A percentile compares a stretch with the other conserved stretches of the same genome.
Conservation (phyloP, 2,329 filamentous ascomycete species). For the Arthrobotrys sphaeroides region DNA sequence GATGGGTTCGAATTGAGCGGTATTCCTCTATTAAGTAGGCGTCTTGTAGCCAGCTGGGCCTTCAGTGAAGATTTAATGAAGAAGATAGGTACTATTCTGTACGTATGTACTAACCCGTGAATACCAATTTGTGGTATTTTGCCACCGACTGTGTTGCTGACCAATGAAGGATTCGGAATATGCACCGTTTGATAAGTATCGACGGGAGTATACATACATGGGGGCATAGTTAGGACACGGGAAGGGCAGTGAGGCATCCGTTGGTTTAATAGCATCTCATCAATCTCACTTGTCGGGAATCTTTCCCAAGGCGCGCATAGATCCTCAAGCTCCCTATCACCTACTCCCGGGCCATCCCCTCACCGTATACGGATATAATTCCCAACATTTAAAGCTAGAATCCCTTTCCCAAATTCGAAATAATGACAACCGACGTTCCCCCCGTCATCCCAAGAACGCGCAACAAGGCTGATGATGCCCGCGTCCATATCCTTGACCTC, state of each 20-base stretch:
- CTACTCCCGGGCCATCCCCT: too few relatives aligned
- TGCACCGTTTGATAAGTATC: conserved; percentile 10
- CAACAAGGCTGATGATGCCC: background rate
- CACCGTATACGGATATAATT: too few relatives aligned
- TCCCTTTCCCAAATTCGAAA: too few relatives aligned
- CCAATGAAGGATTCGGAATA: background rate
- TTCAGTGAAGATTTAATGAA: too few relatives aligned
- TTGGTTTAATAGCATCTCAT: background rate
- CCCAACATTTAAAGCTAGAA: too few relatives aligned
- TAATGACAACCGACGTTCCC: background rate
- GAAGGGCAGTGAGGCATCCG: background rate
- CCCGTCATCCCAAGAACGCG: background rate
- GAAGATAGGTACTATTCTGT: too few relatives aligned
- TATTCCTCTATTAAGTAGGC: too few relatives aligned
- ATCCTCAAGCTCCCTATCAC: too few relatives aligned
- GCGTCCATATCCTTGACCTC: background rate
- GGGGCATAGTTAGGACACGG: background rate
- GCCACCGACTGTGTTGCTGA: background rate
- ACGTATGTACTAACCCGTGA: too few relatives aligned
- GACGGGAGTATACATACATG: background rate
- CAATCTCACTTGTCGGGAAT: too few relatives aligned
- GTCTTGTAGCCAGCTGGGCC: too few relatives aligned
- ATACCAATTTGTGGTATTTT: conserved; percentile 13
- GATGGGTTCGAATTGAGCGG: background rate
- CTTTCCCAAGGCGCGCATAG: too few relatives aligned